Evolutionary conservation across 345 rosid genomes (phyloP), one percentile per base, ranked within the genome.

Genomic region (Salix udensis): DNA sequence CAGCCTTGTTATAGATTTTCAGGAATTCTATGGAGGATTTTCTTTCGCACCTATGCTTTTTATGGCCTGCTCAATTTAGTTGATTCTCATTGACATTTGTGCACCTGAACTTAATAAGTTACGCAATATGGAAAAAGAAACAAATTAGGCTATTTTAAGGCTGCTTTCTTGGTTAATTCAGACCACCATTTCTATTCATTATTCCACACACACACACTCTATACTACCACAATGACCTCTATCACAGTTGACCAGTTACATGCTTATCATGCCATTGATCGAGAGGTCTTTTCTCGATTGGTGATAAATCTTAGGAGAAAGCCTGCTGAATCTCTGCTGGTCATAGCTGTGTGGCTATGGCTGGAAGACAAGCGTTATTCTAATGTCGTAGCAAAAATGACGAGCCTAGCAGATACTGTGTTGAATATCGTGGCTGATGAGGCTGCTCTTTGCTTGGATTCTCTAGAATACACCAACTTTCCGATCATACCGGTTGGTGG

Each of bases 261-360:
- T 24, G 5, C 76, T 13, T 88, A 70, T 75, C 87, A 86, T 42
- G 67, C 82, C 53, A 76, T 84, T 2, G 88, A 86, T 76, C 75
- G 91, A 8, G 84, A 81, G 24, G 21, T 83, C 6, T 88, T 88
- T 67, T 74, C 84, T 48, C 74, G 84, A 28, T 31, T 88, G 83
- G 84, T 88, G 1, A 31, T 83, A n/a, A 73, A n/a, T 15, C 64
- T 82, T 5, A 5, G 9, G 74, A 73, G 85, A 53, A 74, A 81
- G 7, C 86, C 87, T 4, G 84, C 74, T 21, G 82, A 86, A 31
- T 84, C 85, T 71, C 26, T 88, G 0, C 62, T 86, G 1, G 75
- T 86, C 69, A 74, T 88, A 76, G 85, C 91, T 7, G 18, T 72
- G 2, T 88, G 91, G 91, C 70, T 88, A n/a, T 86, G 87, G 87